These are phyloP conservation scores for Peronospora belbahrii DNA, from an alignment of 352 stramenopile species.

Conservation along the genomic window DNA sequence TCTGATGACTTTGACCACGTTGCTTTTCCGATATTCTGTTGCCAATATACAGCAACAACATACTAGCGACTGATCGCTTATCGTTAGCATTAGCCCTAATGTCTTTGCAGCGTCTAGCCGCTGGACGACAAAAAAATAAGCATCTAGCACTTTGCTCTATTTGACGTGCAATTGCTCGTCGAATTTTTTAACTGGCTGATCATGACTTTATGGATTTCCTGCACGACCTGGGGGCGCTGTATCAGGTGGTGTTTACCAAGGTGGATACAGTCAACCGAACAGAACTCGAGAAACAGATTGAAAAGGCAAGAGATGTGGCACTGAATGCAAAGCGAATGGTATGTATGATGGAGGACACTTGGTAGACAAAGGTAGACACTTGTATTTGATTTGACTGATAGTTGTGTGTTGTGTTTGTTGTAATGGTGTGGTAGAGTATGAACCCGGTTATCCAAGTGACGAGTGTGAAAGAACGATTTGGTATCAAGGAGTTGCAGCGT, in stretches of 20 bases:
- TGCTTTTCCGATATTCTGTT: too few species aligned
- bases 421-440: conserved; percentile 77
- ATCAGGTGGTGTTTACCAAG: conserved; percentile 90
- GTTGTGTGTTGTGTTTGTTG: background rate
- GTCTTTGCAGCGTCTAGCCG: too few species aligned
- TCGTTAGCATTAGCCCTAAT: too few species aligned
- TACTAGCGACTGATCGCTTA: too few species aligned
- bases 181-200: conserved; percentile 68
- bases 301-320: conserved; percentile 42
- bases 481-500: conserved; percentile 66
- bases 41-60: too few species aligned
- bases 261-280: conserved; percentile 50
- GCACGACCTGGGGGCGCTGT: conserved; percentile 66
- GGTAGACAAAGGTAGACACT: background rate
- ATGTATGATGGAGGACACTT: background rate
- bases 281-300: conserved; percentile 43
- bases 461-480: conserved; percentile 72
- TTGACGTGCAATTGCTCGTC: too few species aligned
- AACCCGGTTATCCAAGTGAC: conserved; percentile 74
- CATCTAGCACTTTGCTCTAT: too few species aligned
- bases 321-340: conserved; percentile 49
- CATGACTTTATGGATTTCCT: conserved; percentile 87
- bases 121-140: too few species aligned
- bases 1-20: too few species aligned
- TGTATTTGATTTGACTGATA: background rate